phyloP scores from a whole-genome alignment of 2,329 filamentous ascomycete genomes.

The Onygena corvina region DNA sequence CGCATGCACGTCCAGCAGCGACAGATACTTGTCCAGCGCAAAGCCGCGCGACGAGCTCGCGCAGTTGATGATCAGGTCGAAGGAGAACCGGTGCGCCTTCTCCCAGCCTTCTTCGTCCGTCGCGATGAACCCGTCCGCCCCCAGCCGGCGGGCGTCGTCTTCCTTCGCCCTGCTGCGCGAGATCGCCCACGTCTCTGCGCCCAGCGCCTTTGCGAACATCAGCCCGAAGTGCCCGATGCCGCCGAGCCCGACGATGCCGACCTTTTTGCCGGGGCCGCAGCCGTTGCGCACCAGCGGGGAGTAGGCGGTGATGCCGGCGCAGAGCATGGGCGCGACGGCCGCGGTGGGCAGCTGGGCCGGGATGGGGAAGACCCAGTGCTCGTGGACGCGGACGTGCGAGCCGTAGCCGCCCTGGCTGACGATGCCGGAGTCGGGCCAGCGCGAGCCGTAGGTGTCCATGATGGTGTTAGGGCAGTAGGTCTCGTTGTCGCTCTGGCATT shows the following conservation, averaged over 20 bases:
- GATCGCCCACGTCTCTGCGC: slow-evolving; percentile 50
- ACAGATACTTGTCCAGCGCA: slow-evolving; percentile 52
- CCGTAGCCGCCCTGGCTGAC: slow-evolving; percentile 49
- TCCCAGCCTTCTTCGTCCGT: slow-evolving; percentile 49
- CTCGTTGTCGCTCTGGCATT: slow-evolving; percentile 55
- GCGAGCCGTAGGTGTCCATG: slow-evolving; percentile 36
- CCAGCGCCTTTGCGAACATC: slow-evolving; percentile 56
- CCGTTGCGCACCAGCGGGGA: slow-evolving; percentile 66
- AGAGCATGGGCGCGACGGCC: slow-evolving; percentile 67
- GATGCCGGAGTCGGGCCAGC: slow-evolving; percentile 45
- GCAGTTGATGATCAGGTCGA: slow-evolving; percentile 59
- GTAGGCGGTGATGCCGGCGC: slow-evolving; percentile 71
- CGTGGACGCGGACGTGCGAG: slow-evolving; percentile 58
- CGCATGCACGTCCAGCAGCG: slow-evolving; percentile 68
- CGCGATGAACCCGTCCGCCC: slow-evolving; percentile 49
- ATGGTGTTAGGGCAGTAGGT: slow-evolving; percentile 51
- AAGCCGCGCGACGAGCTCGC: slow-evolving; percentile 63
- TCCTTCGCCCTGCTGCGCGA: slow-evolving; percentile 50
- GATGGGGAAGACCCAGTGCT: slow-evolving; percentile 60
- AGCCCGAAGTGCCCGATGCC: slow-evolving; percentile 61
- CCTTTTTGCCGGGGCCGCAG: slow-evolving; percentile 51
- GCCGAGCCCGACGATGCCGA: slow-evolving; percentile 38
- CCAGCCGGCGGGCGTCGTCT: slow-evolving; percentile 47
- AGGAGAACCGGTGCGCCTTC: slow-evolving; percentile 42
- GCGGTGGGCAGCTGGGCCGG: slow-evolving; percentile 53